These are phyloP conservation scores for Penicillium brasilianum DNA, from an alignment of 2,329 filamentous ascomycete genomes.

Conservation along the genomic window DNA sequence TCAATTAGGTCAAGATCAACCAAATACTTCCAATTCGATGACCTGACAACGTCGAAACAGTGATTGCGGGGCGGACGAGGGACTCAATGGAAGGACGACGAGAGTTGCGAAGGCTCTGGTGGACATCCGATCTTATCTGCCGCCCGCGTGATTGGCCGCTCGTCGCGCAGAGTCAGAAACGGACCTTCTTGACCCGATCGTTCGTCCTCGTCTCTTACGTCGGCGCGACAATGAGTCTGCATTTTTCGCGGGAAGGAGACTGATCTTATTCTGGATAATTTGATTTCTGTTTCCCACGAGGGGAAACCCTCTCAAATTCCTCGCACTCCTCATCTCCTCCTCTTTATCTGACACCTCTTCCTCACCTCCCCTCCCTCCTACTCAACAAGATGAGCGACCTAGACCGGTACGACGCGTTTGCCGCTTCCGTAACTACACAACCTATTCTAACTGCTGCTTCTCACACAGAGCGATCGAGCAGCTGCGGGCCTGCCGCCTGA, in stretches of 20 bases:
- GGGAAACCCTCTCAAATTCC: slow-evolving; percentile 14
- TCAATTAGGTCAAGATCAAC: slow-evolving; percentile 22
- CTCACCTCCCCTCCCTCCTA: slow-evolving; percentile 14
- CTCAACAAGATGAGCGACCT: slow-evolving; percentile 79
- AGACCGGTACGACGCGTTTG: slow-evolving; percentile 69
- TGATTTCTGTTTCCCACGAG: slow-evolving; percentile 10
- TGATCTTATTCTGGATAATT: slow-evolving; percentile 17
- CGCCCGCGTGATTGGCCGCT: slow-evolving; percentile 34
- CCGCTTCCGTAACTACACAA: slow-evolving; percentile 12
- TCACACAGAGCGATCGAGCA: slow-evolving; percentile 82
- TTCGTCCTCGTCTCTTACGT: slow-evolving; percentile 12
- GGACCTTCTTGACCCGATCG: slow-evolving; percentile 8
- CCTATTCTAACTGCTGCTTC: slow-evolving; percentile 21
- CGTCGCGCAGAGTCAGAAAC: slow-evolving; percentile 21
- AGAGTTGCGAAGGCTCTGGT: slow-evolving; percentile 34
- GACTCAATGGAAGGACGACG: slow-evolving; percentile 2
- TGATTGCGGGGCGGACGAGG: slow-evolving; percentile 8
- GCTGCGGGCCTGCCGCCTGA: slow-evolving; percentile 91
- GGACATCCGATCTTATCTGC: slow-evolving; percentile 50
- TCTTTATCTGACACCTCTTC: slow-evolving; percentile 18
- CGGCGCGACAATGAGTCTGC: slow-evolving; percentile 27
- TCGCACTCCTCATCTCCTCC: slow-evolving; percentile 13
- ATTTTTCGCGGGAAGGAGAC: slow-evolving; percentile 22
- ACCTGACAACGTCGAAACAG: slow-evolving; percentile 1
- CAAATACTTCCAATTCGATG: slow-evolving; percentile 3